Base-by-base conservation (phyloP, 805 yeast species). In the Nematodospora valgi region DNA sequence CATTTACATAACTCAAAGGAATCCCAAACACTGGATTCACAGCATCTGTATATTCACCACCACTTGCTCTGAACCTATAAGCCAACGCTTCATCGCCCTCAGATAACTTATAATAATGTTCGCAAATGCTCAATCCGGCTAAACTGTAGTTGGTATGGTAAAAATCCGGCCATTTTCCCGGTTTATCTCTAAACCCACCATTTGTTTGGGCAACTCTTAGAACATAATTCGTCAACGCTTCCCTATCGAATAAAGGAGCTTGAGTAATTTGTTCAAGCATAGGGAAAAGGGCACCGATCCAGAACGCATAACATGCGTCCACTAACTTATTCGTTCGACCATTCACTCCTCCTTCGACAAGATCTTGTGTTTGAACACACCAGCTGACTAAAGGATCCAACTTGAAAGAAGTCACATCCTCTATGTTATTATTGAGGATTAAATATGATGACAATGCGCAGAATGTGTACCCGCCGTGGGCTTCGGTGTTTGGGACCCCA, bases 401-500 rank as follows among this genome's bases (percentile, higher is more conserved):
- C 49, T 86, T 62, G 2, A 44, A 29, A 6, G 34, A 17, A 11
- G 12, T 9, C 8, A 43, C 34, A 55, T 54, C 12, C 54, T 59
- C 21, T 41, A 39, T 1, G 72, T 66, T 18, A 63, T 48, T 5
- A 78, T 51, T 17, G 70, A 68, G 41, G 70, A 72, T 39, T 77
- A 62, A 32, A 78, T 74, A 29, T 82, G 94, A 28, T 4, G 68
- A 66, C 15, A 85, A 64, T 0, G 91, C 95, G 64, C 99, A 93
- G 56, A 77, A 93, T 0, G 98, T 78, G 55, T 93, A 94, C 1
- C 98, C 99, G 2, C 97, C 98, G 54, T 93, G 99, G 0, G 98
- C 97, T 58, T 93, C 99, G 4, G 72, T 68, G 13, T 55, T 56
- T 0, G 95, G 93, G 14, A 70, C 68, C 1, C 95, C 96, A 1